Base-by-base conservation (phyloP, 805 yeast species). In the Sugiyamaella qingdaonensis region DNA sequence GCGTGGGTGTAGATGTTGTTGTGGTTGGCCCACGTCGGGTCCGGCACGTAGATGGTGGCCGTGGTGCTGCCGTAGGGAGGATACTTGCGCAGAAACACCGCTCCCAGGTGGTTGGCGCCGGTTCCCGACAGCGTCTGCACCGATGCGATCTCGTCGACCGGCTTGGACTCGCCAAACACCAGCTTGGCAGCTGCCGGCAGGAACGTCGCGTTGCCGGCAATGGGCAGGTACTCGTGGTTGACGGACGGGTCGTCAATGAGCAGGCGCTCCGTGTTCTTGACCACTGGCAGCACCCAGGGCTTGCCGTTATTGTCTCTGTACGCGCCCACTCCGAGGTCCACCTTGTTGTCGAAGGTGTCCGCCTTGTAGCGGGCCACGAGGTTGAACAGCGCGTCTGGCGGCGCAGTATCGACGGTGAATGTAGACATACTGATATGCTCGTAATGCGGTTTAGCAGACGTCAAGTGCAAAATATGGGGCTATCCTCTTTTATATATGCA, bases 21-120 rank as follows among this genome's bases (percentile, higher is more conserved):
- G 73, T 92, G 99, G 75, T 94, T 94, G 50, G 94, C 96, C 99
- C 99, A 92, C n/a, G 98, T 90, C 60, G 99, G 99, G 54, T 78
- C 73, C 11, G 96, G 86, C 49, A 91, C 66, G 69, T 88, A 89
- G 47, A 91, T 76, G 68, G 75, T 49, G 67, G 73, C 61, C 27
- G 54, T 31, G 18, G 62, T 61, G 66, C 68, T 34, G 10, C 52
- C 51, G 55, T 57, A 33, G 36, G 71, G 66, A 61, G 75, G 79
- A 63, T 80, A 81, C 39, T 77, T 73, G 64, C 77, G 72, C 59
- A 86, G 71, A 63, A 86, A 84, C 53, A 72, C 71, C n/a, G 89
- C 96, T 31, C 91, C 94, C 62, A 91, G 73, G 64, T 91, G 97
- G 64, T 91, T 75, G 2, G 98, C 96, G 43, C 96, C 96, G 11